phyloP scores from a whole-genome alignment of 2,329 filamentous ascomycete species.

The Pseudocercospora pini-densiflorae region DNA sequence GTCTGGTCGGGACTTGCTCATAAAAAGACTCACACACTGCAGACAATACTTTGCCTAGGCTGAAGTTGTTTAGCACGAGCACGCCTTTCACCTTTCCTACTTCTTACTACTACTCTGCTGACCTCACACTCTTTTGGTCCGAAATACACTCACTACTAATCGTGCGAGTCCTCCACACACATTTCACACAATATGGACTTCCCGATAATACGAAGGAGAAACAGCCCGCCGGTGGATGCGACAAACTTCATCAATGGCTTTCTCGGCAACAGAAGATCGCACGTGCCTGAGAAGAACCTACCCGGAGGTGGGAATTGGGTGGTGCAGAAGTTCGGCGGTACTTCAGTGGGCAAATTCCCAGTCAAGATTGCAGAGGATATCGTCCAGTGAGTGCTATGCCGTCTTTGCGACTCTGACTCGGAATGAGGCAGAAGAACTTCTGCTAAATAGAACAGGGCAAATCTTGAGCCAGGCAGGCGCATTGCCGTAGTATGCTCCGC shows the following conservation, averaged over 20 bases:
- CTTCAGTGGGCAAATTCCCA: slow-evolving; percentile 92
- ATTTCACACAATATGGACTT: slow-evolving; percentile 29
- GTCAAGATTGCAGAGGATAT: slow-evolving; percentile 64
- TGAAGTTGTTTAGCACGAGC: background rate
- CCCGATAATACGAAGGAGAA: slow-evolving; percentile 28
- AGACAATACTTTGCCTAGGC: background rate
- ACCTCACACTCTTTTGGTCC: background rate
- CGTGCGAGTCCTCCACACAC: slow-evolving; percentile 11
- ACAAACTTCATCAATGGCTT: slow-evolving; percentile 33
- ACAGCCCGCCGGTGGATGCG: slow-evolving; percentile 26
- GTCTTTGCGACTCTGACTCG: background rate
- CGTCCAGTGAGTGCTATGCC: slow-evolving; percentile 53
- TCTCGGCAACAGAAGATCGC: slow-evolving; percentile 42
- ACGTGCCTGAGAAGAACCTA: slow-evolving; percentile 52
- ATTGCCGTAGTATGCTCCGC: slow-evolving; percentile 96
- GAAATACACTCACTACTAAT: slow-evolving; percentile 11
- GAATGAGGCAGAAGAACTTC: slow-evolving; percentile 1
- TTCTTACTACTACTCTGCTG: background rate
- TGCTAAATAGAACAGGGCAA: slow-evolving; percentile 45
- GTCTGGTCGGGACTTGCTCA: background rate
- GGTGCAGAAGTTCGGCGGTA: slow-evolving; percentile 94
- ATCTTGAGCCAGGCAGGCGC: slow-evolving; percentile 63
- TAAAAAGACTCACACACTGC: background rate
- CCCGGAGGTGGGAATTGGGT: slow-evolving; percentile 68
- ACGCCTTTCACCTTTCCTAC: background rate